Conservation (phyloP, 345 rosid genomes). For the Rhizophora mangle region DNA sequence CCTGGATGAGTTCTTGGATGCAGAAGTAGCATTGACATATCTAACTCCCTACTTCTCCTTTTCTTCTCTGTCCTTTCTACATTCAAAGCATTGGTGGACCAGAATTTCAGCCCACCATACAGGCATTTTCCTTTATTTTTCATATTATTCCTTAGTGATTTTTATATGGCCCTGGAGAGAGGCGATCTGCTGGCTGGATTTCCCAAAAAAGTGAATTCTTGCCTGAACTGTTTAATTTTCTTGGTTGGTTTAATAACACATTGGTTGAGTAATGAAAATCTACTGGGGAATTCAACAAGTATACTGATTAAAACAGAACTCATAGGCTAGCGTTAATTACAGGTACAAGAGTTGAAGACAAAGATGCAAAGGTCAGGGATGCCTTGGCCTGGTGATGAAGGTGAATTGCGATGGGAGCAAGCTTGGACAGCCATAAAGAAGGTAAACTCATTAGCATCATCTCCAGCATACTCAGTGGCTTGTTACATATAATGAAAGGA, state of each 20-base stretch:
- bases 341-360: constrained; percentile 86
- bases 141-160: neutral
- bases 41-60: neutral
- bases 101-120: neutral
- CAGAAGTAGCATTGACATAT: neutral
- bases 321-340: constrained; percentile 17
- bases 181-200: neutral
- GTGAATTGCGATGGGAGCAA: constrained; percentile 85
- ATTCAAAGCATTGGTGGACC: neutral
- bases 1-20: neutral
- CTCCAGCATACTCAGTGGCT: neutral
- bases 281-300: neutral
- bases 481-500: neutral
- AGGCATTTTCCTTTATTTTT: neutral
- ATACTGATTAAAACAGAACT: neutral
- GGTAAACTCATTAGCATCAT: constrained; percentile 36
- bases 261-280: neutral
- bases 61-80: neutral
- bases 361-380: constrained; percentile 79
- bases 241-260: neutral
- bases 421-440: constrained; percentile 97
- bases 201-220: constrained; percentile 2
- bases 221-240: neutral
- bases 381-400: constrained; percentile 99
- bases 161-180: constrained; percentile 3